Percentiles rank a stretch among this genome's conserved stretches.
These are phyloP conservation scores for Alternaria incomplexa DNA, from an alignment of 2,329 filamentous ascomycete genomes.

Conservation along the genomic window DNA sequence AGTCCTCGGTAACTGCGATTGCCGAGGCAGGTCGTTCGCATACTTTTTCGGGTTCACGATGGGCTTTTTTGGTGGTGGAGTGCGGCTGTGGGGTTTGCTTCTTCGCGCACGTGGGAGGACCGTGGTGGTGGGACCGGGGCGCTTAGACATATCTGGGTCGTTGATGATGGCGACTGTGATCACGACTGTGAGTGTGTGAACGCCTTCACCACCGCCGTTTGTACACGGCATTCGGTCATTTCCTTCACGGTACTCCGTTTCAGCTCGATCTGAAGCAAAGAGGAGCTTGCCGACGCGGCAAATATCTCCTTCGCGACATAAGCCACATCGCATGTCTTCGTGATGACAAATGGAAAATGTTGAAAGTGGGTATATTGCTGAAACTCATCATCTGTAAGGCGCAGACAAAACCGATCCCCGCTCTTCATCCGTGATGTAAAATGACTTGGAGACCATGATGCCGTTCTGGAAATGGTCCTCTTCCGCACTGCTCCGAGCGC, in stretches of 20 bases:
- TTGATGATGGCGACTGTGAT: neutral
- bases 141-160: neutral
- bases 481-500: conserved; percentile 23
- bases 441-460: conserved; percentile 41
- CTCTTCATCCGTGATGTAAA: conserved; percentile 40
- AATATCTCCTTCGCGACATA: neutral
- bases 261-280: neutral
- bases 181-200: neutral
- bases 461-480: conserved; percentile 23
- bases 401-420: conserved; percentile 12
- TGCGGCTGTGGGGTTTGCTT: neutral
- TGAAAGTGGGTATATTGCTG: neutral
- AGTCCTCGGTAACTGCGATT: neutral
- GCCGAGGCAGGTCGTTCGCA: neutral
- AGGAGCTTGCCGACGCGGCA: neutral
- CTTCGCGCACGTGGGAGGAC: neutral
- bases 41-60: neutral
- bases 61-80: neutral
- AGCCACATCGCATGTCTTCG: neutral
- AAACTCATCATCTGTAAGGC: conserved; percentile 1
- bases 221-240: neutral
- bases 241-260: neutral
- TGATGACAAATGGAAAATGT: neutral
- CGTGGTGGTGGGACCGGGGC: neutral
- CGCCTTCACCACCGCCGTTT: neutral